A percentile compares a stretch with the other conserved stretches of the same genome.
phyloP scores from a whole-genome alignment of 768 basidiomycete species.

The Termitomyces titanicus region DNA sequence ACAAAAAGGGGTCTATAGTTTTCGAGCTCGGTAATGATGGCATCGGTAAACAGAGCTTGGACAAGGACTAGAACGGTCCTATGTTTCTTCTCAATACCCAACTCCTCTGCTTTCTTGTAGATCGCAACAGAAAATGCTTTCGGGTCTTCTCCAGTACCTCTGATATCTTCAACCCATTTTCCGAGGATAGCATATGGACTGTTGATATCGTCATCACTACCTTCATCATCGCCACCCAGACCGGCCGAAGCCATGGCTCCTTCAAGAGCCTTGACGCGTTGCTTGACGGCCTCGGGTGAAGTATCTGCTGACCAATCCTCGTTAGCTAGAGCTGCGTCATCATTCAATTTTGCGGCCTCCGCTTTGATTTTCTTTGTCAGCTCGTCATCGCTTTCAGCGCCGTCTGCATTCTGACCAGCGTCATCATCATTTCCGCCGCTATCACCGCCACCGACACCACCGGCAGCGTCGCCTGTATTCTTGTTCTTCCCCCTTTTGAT shows the following conservation, averaged over 20 bases:
- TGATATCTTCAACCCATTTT: conserved; percentile 79
- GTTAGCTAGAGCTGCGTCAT: conserved; percentile 53
- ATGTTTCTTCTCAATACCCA: conserved; percentile 94
- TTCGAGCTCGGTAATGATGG: conserved; percentile 62
- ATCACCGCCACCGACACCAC: conserved; percentile 19
- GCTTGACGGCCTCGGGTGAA: conserved; percentile 82
- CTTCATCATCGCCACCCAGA: conserved; percentile 72
- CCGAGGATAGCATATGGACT: conserved; percentile 85
- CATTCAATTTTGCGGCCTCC: conserved; percentile 75
- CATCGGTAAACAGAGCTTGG: conserved; percentile 77
- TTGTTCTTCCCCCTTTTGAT: conserved; percentile 70
- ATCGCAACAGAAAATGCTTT: conserved; percentile 62
- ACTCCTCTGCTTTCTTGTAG: conserved; percentile 85
- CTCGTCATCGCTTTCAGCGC: conserved; percentile 82
- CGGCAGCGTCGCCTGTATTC: conserved; percentile 32
- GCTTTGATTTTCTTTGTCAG: conserved; percentile 89
- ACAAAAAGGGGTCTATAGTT: conserved; percentile 66
- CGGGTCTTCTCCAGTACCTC: conserved; percentile 39
- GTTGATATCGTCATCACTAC: conserved; percentile 82
- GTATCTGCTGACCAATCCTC: conserved; percentile 95
- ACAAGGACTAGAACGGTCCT: conserved; percentile 81
- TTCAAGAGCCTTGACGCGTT: conserved; percentile 73
- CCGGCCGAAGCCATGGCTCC: conserved; percentile 48
- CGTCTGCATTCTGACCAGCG: conserved; percentile 42
- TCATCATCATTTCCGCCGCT: conserved; percentile 35